Evolutionary conservation across 805 yeast genomes (phyloP), one percentile per base, ranked within the genome.

Genomic region (Candida stauntonica): DNA sequence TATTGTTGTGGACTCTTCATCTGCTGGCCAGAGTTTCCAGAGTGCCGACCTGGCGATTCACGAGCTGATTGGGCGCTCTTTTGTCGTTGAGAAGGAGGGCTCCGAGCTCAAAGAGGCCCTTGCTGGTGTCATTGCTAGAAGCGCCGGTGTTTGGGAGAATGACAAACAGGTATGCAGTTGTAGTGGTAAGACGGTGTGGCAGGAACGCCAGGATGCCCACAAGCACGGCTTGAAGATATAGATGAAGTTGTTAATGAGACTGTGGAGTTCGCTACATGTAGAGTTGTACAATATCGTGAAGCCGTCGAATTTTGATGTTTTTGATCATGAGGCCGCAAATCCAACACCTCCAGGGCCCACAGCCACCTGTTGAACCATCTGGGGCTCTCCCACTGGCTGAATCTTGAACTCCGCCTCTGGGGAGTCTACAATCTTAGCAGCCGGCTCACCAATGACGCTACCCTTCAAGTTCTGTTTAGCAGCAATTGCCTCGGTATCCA

Each of bases 121-220:
- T 8, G 81, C 80, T 35, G 98, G 99, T 21, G 95, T 91, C 17
- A 77, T 93, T 56, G 98, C 98, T 1, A 74, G 98, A 54, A 83
- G 94, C 52, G 98, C 99, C 1, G 99, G 99, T 13, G 85, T 79
- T 18, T 93, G 98, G 97, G 95, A 91, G 57, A 93, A 93, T 62
- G 86, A 83, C 50, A 91, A 91, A 63, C 79, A 79, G 43, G 95
- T 91, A 3, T 91, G 99, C 62, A 81, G 91, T 24, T 93, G 98
- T 61, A 80, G 91, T 13, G 99, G 99, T 14, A 87, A 88, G 69
- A 86, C 96, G 0, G 77, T 91, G 18, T 91, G 99, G 98, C 88
- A 93, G 58, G 99, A 91, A 61, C 71, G 97, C 39, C 61, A 67
- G 35, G 96, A 87, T 54, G 95, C 95, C 1, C 58, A 77, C 24